These are phyloP conservation scores for Apophysomyces ossiformis DNA, from an alignment of 371 early-diverging fungal species.

Conservation along the genomic window DNA sequence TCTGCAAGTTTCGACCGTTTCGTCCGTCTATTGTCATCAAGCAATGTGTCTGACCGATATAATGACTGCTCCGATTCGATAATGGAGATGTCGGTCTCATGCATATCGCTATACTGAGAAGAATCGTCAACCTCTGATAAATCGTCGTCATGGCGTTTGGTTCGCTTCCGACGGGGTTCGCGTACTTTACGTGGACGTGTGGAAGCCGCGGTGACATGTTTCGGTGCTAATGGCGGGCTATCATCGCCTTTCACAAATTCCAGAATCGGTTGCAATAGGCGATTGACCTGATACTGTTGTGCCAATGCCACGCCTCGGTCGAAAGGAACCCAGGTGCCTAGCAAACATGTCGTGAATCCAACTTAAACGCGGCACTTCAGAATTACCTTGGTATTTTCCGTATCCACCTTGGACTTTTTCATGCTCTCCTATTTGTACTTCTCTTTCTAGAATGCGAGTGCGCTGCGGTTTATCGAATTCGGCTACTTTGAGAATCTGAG, in stretches of 20 bases:
- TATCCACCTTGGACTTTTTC: slow-evolving; percentile 96
- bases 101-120: not conserved
- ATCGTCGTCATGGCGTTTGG: slow-evolving; percentile 3
- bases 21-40: not conserved
- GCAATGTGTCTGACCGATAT: not conserved
- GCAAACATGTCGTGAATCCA: not conserved
- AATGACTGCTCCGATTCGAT: not conserved
- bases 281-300: slow-evolving; percentile 43
- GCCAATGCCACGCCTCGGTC: slow-evolving; percentile 74
- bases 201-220: slow-evolving; percentile 34
- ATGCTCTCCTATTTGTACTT: slow-evolving; percentile 75
- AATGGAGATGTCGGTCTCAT: not conserved
- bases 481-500: slow-evolving; percentile 93
- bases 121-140: not conserved
- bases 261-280: slow-evolving; percentile 38
- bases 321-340: slow-evolving; percentile 78
- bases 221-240: slow-evolving; percentile 53
- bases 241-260: slow-evolving; percentile 37
- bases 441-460: slow-evolving; percentile 87
- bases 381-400: slow-evolving; percentile 93
- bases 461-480: slow-evolving; percentile 87
- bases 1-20: not conserved
- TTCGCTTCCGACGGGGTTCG: not conserved
- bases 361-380: slow-evolving; percentile 8
- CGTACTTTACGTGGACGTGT: slow-evolving; percentile 20